Evolutionary conservation across 352 stramenopile genomes (phyloP).

Genomic region (Pythium diclinum): DNA sequence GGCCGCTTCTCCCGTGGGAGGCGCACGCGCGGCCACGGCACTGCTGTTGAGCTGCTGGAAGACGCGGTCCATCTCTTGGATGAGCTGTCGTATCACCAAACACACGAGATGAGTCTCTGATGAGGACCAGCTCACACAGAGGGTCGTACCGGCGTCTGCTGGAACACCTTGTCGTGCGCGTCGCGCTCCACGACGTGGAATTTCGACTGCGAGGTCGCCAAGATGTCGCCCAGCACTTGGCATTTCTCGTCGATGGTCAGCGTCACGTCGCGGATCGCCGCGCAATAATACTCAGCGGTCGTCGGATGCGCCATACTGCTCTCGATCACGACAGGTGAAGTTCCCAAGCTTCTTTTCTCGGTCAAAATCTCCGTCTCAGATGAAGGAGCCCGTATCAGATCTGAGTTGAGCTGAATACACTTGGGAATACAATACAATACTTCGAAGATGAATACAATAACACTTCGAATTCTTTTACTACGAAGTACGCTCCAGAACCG

Average conservation of each 20-base stretch:
- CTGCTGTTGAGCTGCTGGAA: conserved; percentile 60
- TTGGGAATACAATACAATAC: no score
- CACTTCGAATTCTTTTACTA: no score
- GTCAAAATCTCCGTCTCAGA: neutral
- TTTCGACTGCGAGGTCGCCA: conserved; percentile 58
- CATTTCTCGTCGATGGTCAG: conserved; percentile 66
- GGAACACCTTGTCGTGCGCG: conserved; percentile 52
- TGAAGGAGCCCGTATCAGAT: conserved; percentile 2
- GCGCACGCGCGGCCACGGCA: conserved; percentile 35
- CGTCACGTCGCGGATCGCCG: conserved; percentile 54
- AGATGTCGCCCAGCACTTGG: conserved; percentile 63
- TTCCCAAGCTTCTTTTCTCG: conserved; percentile 1
- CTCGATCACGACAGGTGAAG: no score
- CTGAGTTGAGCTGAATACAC: neutral
- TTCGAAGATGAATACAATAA: no score
- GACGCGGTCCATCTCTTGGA: conserved; percentile 70
- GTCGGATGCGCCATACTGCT: conserved; percentile 18
- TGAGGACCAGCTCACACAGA: neutral
- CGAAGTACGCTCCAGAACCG: neutral
- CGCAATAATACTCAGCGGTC: conserved; percentile 37
- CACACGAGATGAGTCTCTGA: neutral
- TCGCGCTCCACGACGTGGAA: conserved; percentile 41
- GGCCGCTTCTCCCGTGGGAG: conserved; percentile 27
- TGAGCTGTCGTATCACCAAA: conserved; percentile 37
- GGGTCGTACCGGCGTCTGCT: conserved; percentile 43